Base-by-base conservation (phyloP, 2,329 filamentous ascomycete species). In the Exophiala sp. region DNA sequence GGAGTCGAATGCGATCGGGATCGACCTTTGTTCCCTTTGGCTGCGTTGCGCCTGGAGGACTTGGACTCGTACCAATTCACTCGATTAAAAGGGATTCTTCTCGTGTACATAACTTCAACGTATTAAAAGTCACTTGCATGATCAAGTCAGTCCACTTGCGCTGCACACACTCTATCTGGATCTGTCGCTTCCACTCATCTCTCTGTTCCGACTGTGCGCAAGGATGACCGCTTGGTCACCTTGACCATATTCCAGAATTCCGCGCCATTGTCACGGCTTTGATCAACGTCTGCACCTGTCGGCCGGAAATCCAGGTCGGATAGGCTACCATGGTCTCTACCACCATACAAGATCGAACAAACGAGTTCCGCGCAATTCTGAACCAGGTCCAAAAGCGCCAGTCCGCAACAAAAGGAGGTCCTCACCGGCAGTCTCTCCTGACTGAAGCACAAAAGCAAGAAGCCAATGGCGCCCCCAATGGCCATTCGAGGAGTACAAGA, bases 291-390 rank as follows among this genome's bases (percentile, higher is more conserved):
- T 35, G 37, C n/a, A 21, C 37, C 37, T 21, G 37, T 19, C 8
- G 14, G 37, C 14, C 9, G 30, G 9, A 13, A n/a, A n/a, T 34
- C 13, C 13, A 13, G 18, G n/a, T 39, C 38, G 23, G 22, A 14
- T 53, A 46, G 18, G 19, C 8, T 18, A 50, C 7, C 57, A 80
- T 79, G 75, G 70, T 75, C 52, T 72, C 74, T 39, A 68, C 73
- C 46, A 91, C 89, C 44, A 95, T 97, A 68, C 93, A 98, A 75
- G 93, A 98, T 74, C 88, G 93, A 65, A 98, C 93, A 50, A 79
- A 82, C 65, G 93, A 98, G 77, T 98, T 98, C 78, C 85, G 84
- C 67, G 86, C 89, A 58, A 94, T 97, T 64, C 81, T 97, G 56
- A 76, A 80, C 39, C 88, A 95, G 66, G 86, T 88, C 44, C 88